Evolutionary conservation across 768 basidiomycete genomes (phyloP).

Genomic region (Filobasidium floriforme): DNA sequence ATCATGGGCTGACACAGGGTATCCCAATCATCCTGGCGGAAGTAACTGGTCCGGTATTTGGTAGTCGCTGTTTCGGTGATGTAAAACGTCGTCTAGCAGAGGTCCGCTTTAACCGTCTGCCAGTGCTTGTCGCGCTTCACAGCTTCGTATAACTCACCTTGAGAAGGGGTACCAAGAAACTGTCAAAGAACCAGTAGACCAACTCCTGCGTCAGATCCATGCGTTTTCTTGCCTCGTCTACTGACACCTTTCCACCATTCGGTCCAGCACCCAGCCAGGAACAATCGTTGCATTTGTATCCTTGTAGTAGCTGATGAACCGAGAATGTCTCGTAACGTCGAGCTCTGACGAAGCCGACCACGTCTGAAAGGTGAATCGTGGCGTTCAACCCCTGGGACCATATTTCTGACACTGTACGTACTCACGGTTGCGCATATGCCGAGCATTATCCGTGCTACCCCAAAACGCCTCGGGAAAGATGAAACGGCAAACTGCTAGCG

Average conservation of each 20-base stretch:
- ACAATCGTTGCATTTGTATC: slow-evolving; percentile 65
- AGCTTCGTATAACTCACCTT: slow-evolving; percentile 51
- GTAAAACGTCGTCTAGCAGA: slow-evolving; percentile 75
- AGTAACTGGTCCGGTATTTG: slow-evolving; percentile 75
- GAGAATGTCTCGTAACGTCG: slow-evolving; percentile 75
- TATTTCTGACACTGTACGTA: slow-evolving; percentile 11
- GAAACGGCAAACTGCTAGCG: slow-evolving; percentile 50
- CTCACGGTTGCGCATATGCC: slow-evolving; percentile 56
- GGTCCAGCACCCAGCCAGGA: slow-evolving; percentile 57
- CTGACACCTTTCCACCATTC: slow-evolving; percentile 47
- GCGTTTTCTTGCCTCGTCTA: slow-evolving; percentile 66
- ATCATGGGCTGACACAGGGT: slow-evolving; percentile 71
- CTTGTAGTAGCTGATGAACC: slow-evolving; percentile 69
- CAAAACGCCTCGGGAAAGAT: slow-evolving; percentile 71
- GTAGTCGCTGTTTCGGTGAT: slow-evolving; percentile 84
- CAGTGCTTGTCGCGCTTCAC: too few species aligned
- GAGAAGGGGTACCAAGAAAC: slow-evolving; percentile 68
- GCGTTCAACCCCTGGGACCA: neutral
- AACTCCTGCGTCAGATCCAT: slow-evolving; percentile 78
- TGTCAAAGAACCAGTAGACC: slow-evolving; percentile 89
- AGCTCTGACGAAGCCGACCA: slow-evolving; percentile 63
- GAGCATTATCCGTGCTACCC: slow-evolving; percentile 64
- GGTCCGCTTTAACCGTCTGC: neutral
- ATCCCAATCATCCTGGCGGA: slow-evolving; percentile 92
- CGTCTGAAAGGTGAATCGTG: slow-evolving; percentile 49